These are phyloP conservation scores for Phlebiopsis gigantea DNA, from an alignment of 768 basidiomycete species.

Conservation along the genomic window DNA sequence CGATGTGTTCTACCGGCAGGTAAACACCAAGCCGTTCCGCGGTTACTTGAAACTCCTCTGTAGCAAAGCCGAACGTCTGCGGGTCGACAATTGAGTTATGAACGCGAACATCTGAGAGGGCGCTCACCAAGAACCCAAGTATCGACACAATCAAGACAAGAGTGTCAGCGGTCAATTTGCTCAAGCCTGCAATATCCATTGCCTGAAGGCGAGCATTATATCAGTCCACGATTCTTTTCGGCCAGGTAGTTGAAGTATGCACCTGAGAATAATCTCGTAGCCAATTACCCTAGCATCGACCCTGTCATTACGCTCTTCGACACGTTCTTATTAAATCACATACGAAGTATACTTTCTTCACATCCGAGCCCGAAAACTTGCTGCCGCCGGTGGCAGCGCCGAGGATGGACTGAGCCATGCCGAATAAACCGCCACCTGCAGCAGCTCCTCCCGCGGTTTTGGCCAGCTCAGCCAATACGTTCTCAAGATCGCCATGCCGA, in stretches of 20 bases:
- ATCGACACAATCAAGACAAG: constrained; percentile 55
- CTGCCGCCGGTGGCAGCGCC: constrained; percentile 42
- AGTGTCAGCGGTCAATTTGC: constrained; percentile 59
- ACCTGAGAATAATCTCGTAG: constrained; percentile 66
- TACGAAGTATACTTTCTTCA: constrained; percentile 66
- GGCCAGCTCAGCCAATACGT: constrained; percentile 52
- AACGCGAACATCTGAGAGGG: background rate
- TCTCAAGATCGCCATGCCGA: constrained; percentile 74
- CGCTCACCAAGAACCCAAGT: constrained; percentile 49
- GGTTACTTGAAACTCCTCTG: constrained; percentile 68
- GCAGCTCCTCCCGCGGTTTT: constrained; percentile 47
- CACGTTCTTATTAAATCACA: constrained; percentile 15
- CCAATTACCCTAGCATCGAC: constrained; percentile 51
- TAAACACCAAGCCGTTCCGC: constrained; percentile 72
- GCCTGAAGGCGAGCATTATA: constrained; percentile 31
- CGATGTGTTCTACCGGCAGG: constrained; percentile 73
- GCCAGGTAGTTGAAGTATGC: background rate
- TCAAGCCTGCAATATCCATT: constrained; percentile 67
- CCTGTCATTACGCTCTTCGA: background rate
- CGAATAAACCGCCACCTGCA: constrained; percentile 40
- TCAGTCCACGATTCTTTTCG: background rate
- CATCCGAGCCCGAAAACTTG: constrained; percentile 60
- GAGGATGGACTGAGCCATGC: constrained; percentile 43
- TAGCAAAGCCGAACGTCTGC: constrained; percentile 59
- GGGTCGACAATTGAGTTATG: background rate